Conservation (phyloP, 164 flowering plant species). For the Dillenia suffruticosa region DNA sequence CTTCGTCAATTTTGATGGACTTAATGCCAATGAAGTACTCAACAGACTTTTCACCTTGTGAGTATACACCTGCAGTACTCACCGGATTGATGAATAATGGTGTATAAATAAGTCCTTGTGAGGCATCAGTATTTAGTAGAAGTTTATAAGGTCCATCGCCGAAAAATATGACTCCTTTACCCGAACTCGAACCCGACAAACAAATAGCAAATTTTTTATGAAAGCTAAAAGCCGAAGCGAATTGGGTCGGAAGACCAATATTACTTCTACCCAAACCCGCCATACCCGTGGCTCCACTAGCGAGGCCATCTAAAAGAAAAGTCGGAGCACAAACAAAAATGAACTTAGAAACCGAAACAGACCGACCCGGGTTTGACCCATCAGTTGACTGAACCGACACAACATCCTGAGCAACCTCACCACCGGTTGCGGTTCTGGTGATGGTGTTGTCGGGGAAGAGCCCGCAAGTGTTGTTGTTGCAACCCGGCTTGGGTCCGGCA, state of each 20-base stretch:
- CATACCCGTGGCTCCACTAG: constrained; percentile 26
- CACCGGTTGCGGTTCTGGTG: constrained; percentile 10
- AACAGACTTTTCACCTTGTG: constrained; percentile 14
- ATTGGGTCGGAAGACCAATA: constrained; percentile 21
- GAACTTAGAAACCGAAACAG: constrained; percentile 4
- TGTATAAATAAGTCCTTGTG: constrained; percentile 14
- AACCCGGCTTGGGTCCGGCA: constrained; percentile 19
- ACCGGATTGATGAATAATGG: constrained; percentile 22
- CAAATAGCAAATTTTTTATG: constrained; percentile 29
- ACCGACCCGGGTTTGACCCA: constrained; percentile 21
- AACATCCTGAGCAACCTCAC: constrained; percentile 26
- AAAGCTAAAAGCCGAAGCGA: constrained; percentile 21
- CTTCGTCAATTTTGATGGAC: constrained; percentile 19
- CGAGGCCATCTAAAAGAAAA: constrained; percentile 21
- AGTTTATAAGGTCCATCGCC: constrained; percentile 27
- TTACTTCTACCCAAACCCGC: constrained; percentile 27
- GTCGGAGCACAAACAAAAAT: constrained; percentile 22
- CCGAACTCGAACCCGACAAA: constrained; percentile 5
- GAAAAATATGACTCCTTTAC: constrained; percentile 28
- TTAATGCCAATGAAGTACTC: constrained; percentile 38
- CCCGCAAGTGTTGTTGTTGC: constrained; percentile 30
- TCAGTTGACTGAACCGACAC: constrained; percentile 21
- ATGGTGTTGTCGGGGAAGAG: constrained; percentile 18
- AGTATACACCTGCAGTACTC: constrained; percentile 8
- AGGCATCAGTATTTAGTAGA: constrained; percentile 14